These are phyloP conservation scores for Nepenthes alata DNA, from an alignment of 179 eudicot genomes.

Conservation along the genomic window DNA sequence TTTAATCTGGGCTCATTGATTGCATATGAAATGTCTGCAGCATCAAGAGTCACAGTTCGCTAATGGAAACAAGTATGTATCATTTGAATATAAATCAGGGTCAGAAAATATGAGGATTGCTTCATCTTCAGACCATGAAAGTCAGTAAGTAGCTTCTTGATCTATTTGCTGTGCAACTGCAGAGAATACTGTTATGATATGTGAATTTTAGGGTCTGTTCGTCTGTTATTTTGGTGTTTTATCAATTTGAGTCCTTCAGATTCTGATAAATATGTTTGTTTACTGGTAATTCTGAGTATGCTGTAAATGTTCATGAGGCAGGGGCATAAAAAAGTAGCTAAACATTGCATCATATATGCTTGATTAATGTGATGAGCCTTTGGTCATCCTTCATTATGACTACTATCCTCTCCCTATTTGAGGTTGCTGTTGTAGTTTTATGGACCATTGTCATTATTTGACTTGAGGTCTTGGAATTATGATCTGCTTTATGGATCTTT, in stretches of 20 bases:
- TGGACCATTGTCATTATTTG: not conserved
- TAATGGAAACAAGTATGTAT: constrained; percentile 68
- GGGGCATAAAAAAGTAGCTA: too few species aligned
- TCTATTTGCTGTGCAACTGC: constrained; percentile 9
- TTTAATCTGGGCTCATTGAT: constrained; percentile 1
- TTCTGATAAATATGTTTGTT: too few species aligned
- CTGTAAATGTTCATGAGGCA: too few species aligned
- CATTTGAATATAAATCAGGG: constrained; percentile 81
- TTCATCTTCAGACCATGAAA: constrained; percentile 94
- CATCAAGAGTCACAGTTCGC: constrained; percentile 81
- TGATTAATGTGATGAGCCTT: too few species aligned
- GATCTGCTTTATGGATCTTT: not conserved
- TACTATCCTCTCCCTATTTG: not conserved
- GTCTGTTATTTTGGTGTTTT: not conserved
- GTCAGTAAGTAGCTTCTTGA: constrained; percentile 79
- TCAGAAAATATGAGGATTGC: constrained; percentile 66
- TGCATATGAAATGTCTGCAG: constrained; percentile 30
- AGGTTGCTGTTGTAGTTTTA: not conserved
- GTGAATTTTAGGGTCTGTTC: not conserved
- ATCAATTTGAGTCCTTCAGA: too few species aligned
- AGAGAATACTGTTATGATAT: not conserved
- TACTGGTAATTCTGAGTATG: too few species aligned
- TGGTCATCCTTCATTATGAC: not conserved
- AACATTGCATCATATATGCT: too few species aligned
- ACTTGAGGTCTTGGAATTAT: not conserved